Conservation (phyloP, 1,284 basidiomycete genomes). For the Cutaneotrichosporon sp. region DNA sequence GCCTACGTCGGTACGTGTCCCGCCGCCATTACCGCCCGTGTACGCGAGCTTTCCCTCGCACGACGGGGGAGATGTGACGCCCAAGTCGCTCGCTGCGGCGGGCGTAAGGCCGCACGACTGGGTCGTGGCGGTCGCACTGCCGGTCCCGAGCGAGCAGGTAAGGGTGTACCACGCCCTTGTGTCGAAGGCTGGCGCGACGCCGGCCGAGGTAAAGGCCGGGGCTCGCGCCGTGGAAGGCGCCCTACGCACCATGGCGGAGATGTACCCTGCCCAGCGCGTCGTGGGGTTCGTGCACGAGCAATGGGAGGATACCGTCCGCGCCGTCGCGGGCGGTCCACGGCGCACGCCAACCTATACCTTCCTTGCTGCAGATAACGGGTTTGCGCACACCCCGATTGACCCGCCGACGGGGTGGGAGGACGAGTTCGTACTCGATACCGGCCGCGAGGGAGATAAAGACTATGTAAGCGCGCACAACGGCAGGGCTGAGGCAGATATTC, state of each 20-base stretch:
- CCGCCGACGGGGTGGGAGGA: background rate
- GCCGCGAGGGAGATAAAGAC: slow-evolving; percentile 13
- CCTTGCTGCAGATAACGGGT: background rate
- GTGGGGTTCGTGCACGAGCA: slow-evolving; percentile 1
- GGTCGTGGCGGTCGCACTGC: slow-evolving; percentile 21
- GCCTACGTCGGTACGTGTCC: background rate
- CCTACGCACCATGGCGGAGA: background rate
- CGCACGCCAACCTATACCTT: background rate
- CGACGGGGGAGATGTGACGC: background rate
- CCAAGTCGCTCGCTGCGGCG: background rate
- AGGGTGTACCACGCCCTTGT: slow-evolving; percentile 23
- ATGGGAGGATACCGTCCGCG: slow-evolving; percentile 7
- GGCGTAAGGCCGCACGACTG: slow-evolving; percentile 10
- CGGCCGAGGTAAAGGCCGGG: background rate
- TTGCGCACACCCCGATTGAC: background rate
- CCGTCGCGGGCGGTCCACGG: background rate
- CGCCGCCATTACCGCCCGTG: background rate
- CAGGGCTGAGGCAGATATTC: slow-evolving; percentile 11
- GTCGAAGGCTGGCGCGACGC: background rate
- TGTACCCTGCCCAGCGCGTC: slow-evolving; percentile 2
- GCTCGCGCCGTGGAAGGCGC: slow-evolving; percentile 1
- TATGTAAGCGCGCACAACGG: slow-evolving; percentile 8
- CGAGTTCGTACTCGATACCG: slow-evolving; percentile 11
- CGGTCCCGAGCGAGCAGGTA: slow-evolving; percentile 17
- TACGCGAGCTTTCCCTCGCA: slow-evolving; percentile 11